A percentile compares a stretch with the other conserved stretches of the same genome.
Evolutionary conservation across 257 asterid species (phyloP).

Genomic region (Solanum acaule): DNA sequence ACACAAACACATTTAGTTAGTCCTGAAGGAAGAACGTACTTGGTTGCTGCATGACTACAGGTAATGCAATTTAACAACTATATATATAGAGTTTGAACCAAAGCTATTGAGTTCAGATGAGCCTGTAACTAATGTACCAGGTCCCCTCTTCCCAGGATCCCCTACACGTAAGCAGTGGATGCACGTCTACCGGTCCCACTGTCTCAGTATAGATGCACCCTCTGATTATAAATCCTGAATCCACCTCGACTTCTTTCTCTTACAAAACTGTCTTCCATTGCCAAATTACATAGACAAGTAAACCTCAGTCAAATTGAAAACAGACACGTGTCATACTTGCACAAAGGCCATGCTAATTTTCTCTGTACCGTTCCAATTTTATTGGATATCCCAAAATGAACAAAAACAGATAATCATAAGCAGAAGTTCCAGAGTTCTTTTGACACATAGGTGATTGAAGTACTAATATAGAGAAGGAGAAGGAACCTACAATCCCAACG

Average conservation of each 20-base stretch:
- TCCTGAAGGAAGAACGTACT: background rate
- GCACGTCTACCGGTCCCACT: background rate
- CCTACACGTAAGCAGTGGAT: background rate
- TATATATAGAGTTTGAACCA: background rate
- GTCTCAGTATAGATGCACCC: background rate
- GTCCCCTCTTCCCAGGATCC: background rate
- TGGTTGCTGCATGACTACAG: background rate
- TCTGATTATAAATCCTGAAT: background rate
- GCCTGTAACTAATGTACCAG: background rate
- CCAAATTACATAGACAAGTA: background rate
- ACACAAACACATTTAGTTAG: background rate
- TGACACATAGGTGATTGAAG: background rate
- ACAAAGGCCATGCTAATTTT: background rate
- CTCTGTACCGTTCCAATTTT: background rate
- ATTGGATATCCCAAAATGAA: background rate
- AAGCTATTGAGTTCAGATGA: background rate
- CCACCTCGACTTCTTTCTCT: background rate
- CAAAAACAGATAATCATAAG: background rate
- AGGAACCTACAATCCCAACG: constrained; percentile 73
- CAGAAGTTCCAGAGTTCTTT: background rate
- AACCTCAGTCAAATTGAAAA: background rate
- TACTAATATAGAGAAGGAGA: background rate
- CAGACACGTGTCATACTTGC: background rate
- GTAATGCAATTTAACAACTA: background rate
- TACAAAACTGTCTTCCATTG: background rate